Percentiles rank a stretch among this genome's conserved stretches.
These are phyloP conservation scores for Pseudocercospora pini-densiflorae DNA, from an alignment of 2,329 filamentous ascomycete species.

Conservation along the genomic window DNA sequence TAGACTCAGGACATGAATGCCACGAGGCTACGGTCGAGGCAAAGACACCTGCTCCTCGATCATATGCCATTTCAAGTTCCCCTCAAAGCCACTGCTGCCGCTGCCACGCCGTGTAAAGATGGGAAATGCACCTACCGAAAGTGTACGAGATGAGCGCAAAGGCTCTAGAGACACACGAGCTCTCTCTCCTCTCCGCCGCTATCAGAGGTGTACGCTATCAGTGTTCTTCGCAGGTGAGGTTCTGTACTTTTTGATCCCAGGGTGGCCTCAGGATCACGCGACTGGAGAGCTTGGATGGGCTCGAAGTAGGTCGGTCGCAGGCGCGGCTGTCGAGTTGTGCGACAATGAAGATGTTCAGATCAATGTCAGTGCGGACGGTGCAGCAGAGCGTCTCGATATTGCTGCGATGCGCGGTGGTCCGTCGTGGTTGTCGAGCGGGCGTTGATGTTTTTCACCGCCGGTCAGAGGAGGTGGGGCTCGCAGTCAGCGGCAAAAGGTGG, in stretches of 20 bases:
- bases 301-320: conserved; percentile 8
- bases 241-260: conserved; percentile 22
- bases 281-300: conserved; percentile 15
- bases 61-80: not conserved
- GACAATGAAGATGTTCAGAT: not conserved
- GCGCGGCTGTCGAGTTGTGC: not conserved
- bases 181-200: conserved; percentile 22
- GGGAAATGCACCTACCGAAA: conserved; percentile 34
- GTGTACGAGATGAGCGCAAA: conserved; percentile 37
- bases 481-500: conserved; percentile 14
- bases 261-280: conserved; percentile 21
- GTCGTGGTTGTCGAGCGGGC: not conserved
- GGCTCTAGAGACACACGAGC: conserved; percentile 31
- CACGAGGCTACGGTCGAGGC: not conserved
- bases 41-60: not conserved
- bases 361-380: not conserved
- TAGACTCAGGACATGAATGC: not conserved
- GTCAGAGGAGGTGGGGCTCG: conserved; percentile 12
- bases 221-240: conserved; percentile 12
- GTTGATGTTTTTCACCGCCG: conserved; percentile 11
- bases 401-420: conserved; percentile 8
- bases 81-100: not conserved
- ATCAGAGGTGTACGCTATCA: conserved; percentile 6
- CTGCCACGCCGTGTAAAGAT: conserved; percentile 7
- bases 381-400: not conserved